These are phyloP conservation scores for Heliosperma pusillum DNA, from an alignment of 148 eudicot genomes.

Conservation along the genomic window DNA sequence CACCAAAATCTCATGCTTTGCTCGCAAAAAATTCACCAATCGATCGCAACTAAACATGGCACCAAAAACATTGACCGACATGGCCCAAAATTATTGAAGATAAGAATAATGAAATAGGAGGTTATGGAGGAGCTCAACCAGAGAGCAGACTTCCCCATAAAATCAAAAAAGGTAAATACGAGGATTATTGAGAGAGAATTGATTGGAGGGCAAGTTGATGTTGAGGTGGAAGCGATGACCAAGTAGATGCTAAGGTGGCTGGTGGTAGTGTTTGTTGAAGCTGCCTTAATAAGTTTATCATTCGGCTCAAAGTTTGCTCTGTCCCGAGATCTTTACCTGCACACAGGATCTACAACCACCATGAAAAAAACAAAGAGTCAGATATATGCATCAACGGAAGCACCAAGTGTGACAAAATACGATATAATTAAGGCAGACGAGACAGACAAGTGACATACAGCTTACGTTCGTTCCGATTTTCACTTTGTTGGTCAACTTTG, in stretches of 20 bases:
- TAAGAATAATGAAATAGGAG: slow-evolving; percentile 4
- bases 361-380: background rate
- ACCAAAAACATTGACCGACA: background rate
- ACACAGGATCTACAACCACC: slow-evolving; percentile 54
- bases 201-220: slow-evolving; percentile 86
- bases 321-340: slow-evolving; percentile 90
- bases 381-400: background rate
- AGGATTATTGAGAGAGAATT: slow-evolving; percentile 41
- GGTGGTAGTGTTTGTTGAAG: slow-evolving; percentile 89
- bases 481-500: too few species aligned
- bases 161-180: background rate
- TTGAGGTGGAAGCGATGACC: slow-evolving; percentile 88
- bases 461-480: too few species aligned
- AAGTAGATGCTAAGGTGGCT: slow-evolving; percentile 66
- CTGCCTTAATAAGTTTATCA: slow-evolving; percentile 68
- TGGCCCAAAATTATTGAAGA: slow-evolving; percentile 9
- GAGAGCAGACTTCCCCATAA: background rate
- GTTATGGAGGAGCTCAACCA: background rate
- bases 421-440: background rate
- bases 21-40: background rate
- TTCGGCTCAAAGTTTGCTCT: slow-evolving; percentile 79
- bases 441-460: background rate
- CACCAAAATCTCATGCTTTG: slow-evolving; percentile 4
- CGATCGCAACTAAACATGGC: background rate
- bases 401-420: background rate